Evolutionary conservation across 2,329 filamentous ascomycete genomes (phyloP).

Genomic region (Neurospora sp.): DNA sequence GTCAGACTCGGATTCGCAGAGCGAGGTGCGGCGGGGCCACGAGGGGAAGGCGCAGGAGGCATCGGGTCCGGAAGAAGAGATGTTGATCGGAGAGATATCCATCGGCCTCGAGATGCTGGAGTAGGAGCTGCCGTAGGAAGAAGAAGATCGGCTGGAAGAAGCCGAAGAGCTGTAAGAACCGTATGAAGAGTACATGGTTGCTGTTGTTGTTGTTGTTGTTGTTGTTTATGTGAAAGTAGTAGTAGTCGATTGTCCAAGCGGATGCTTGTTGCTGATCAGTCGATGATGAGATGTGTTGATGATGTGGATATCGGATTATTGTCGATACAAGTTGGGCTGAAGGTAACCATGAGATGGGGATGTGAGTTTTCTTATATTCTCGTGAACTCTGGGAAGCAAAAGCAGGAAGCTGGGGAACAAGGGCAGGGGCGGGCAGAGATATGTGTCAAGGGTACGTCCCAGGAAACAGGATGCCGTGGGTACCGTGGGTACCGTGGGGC

Average conservation of each 20-base stretch:
- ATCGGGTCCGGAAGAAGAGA: constrained; percentile 28
- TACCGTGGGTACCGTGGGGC: constrained; percentile 12
- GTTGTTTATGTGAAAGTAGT: constrained; percentile 10
- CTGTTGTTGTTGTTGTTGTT: constrained; percentile 11
- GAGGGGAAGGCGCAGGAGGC: constrained; percentile 46
- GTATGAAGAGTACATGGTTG: constrained; percentile 38
- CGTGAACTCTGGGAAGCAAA: constrained; percentile 1
- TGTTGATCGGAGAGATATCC: constrained; percentile 33
- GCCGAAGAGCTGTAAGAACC: constrained; percentile 27
- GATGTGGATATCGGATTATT: constrained; percentile 3
- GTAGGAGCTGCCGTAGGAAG: constrained; percentile 31
- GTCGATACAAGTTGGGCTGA: constrained; percentile 3
- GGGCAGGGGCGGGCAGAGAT: constrained; percentile 3
- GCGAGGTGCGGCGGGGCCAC: constrained; percentile 46
- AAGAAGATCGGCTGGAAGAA: constrained; percentile 34
- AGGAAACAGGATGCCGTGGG: constrained; percentile 15
- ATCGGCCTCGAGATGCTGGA: constrained; percentile 39
- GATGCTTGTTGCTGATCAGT: constrained; percentile 1
- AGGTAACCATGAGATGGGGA: constrained; percentile 4
- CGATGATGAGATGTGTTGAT: constrained; percentile 4
- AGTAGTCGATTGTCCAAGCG: constrained; percentile 2
- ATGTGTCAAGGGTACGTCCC: constrained; percentile 15
- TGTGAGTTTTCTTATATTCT: constrained; percentile 6
- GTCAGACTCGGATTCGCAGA: constrained; percentile 31
- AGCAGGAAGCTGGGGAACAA: constrained; percentile 1